phyloP scores from a whole-genome alignment of 192 early-diverging fungal species.

The Radiomyces spectabilis region DNA sequence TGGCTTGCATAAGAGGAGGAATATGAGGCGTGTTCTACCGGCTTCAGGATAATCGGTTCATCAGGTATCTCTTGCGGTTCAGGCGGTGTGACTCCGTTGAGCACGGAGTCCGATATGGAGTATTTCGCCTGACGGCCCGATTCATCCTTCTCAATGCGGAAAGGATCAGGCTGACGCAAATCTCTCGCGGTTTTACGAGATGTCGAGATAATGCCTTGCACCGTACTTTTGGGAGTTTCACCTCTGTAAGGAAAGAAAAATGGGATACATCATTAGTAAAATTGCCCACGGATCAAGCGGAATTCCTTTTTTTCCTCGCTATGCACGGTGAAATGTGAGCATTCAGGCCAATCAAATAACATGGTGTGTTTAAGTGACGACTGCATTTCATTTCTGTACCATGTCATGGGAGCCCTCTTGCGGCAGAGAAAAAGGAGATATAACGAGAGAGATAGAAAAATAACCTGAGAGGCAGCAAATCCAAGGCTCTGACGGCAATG shows the following conservation, averaged over 20 bases:
- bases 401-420: no score
- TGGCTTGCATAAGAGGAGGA: not conserved
- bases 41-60: conserved; percentile 21
- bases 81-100: conserved; percentile 17
- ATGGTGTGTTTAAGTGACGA: no score
- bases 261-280: not conserved
- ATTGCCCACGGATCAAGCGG: not conserved
- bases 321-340: no score
- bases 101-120: conserved; percentile 27
- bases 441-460: not conserved
- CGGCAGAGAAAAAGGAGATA: not conserved
- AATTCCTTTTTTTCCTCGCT: no score
- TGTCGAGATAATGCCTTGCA: conserved; percentile 43
- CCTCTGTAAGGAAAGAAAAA: conserved; percentile 26
- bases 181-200: conserved; percentile 26
- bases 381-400: no score
- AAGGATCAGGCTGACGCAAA: conserved; percentile 26
- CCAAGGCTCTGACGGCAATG: conserved; percentile 20
- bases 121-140: conserved; percentile 25
- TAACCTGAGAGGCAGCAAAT: conserved; percentile 31
- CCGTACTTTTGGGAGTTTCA: conserved; percentile 37
- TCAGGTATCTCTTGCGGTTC: conserved; percentile 19
- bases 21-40: conserved; percentile 13
- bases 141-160: conserved; percentile 31
- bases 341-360: no score